Evolutionary conservation across 495 filamentous ascomycete species (phyloP).

Genomic region (Tuber microsphaerosporum): DNA sequence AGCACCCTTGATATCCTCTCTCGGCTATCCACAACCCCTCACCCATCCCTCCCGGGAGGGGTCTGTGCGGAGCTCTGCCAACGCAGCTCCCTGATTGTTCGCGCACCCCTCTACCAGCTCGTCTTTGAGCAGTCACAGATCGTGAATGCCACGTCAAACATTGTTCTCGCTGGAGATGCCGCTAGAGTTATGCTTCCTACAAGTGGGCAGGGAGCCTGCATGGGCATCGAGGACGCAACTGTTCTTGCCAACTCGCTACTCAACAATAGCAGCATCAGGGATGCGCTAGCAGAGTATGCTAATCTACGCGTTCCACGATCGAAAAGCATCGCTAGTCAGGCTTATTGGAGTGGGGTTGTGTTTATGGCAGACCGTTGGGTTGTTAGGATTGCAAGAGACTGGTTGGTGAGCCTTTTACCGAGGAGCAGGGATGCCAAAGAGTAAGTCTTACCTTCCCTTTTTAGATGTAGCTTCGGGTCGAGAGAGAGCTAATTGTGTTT

Average conservation of each 20-base stretch:
- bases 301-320: constrained; percentile 29
- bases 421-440: constrained; percentile 19
- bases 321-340: constrained; percentile 29
- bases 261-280: constrained; percentile 27
- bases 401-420: constrained; percentile 22
- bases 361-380: constrained; percentile 31
- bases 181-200: constrained; percentile 25
- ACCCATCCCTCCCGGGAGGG: constrained; percentile 17
- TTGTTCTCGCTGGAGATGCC: constrained; percentile 30
- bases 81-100: constrained; percentile 29
- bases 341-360: constrained; percentile 32
- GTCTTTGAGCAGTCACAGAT: constrained; percentile 29
- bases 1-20: constrained; percentile 27
- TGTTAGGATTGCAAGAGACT: constrained; percentile 32
- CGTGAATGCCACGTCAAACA: constrained; percentile 10
- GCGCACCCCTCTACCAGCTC: constrained; percentile 23
- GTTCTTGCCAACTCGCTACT: constrained; percentile 38
- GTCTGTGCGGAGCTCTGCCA: constrained; percentile 31
- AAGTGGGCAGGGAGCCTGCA: constrained; percentile 33
- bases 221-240: constrained; percentile 40
- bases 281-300: constrained; percentile 23
- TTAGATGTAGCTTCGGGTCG: not conserved
- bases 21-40: constrained; percentile 24
- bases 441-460: not conserved
- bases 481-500: not conserved